A percentile compares a stretch with the other conserved stretches of the same genome.
Conservation (phyloP, 2,329 filamentous ascomycete species). For the Zasmidium citrigriseum region DNA sequence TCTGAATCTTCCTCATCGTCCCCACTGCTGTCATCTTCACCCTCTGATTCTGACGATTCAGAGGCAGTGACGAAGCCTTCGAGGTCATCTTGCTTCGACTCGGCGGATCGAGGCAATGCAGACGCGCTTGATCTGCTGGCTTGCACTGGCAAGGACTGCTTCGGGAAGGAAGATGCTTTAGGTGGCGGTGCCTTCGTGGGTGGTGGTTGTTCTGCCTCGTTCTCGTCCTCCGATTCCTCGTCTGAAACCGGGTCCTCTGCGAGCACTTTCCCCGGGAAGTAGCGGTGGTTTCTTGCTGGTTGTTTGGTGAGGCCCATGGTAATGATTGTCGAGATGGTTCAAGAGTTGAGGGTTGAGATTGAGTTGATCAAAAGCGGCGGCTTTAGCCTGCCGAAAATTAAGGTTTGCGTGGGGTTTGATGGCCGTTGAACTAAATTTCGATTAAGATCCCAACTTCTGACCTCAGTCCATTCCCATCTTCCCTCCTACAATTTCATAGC, state of each 20-base stretch:
- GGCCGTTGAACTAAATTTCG: not conserved
- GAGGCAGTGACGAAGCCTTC: slow-evolving; percentile 64
- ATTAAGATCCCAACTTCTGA: not conserved
- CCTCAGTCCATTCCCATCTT: no score
- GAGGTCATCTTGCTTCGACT: slow-evolving; percentile 36
- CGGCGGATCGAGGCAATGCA: slow-evolving; percentile 29
- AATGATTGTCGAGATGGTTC: slow-evolving; percentile 39
- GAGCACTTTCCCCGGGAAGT: slow-evolving; percentile 79
- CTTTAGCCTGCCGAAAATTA: no score
- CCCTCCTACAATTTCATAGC: not conserved
- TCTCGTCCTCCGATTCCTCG: slow-evolving; percentile 48
- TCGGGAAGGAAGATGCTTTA: slow-evolving; percentile 51
- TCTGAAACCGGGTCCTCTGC: slow-evolving; percentile 50
- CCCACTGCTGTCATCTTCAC: slow-evolving; percentile 37
- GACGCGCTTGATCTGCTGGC: slow-evolving; percentile 36
- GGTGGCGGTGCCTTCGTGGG: slow-evolving; percentile 40
- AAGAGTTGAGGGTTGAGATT: no score
- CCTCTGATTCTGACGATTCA: slow-evolving; percentile 40
- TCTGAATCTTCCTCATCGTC: slow-evolving; percentile 51
- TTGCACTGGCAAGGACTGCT: slow-evolving; percentile 38
- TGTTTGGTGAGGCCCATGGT: slow-evolving; percentile 98
- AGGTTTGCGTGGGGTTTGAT: not conserved
- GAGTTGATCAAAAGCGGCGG: no score
- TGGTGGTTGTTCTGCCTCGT: slow-evolving; percentile 46
- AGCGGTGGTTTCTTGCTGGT: slow-evolving; percentile 74